Evolutionary conservation across 2,329 filamentous ascomycete species (phyloP).

Genomic region (Xylariomycetidae sp.): DNA sequence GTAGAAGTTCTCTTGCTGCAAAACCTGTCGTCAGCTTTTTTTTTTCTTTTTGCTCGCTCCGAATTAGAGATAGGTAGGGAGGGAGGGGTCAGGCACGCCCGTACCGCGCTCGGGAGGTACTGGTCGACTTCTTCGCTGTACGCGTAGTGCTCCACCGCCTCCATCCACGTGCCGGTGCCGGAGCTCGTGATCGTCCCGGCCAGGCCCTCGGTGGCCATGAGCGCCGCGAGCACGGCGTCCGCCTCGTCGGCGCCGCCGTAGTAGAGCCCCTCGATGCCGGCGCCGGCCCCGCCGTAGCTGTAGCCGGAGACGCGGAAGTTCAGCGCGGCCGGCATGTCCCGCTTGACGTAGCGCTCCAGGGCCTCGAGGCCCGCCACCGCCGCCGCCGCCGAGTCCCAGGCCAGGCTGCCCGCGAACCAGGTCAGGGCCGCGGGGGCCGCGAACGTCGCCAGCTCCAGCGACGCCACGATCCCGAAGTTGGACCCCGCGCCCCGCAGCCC

Average conservation of each 20-base stretch:
- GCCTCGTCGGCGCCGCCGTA: constrained; percentile 28
- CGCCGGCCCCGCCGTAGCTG: constrained; percentile 21
- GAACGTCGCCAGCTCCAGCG: constrained; percentile 21
- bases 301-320: constrained; percentile 34
- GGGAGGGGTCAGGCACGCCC: too few species aligned
- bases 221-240: constrained; percentile 23
- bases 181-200: constrained; percentile 11
- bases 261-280: constrained; percentile 29
- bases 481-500: constrained; percentile 23
- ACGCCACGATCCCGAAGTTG: constrained; percentile 22
- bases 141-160: constrained; percentile 22
- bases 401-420: constrained; percentile 17
- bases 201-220: constrained; percentile 26
- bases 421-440: constrained; percentile 19
- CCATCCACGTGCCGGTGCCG: constrained; percentile 26
- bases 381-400: constrained; percentile 14
- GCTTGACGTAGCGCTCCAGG: constrained; percentile 15
- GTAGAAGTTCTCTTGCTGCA: constrained; percentile 35
- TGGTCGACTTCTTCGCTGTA: constrained; percentile 16
- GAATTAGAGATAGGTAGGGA: constrained; percentile 4
- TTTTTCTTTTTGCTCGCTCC: background rate
- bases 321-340: constrained; percentile 31
- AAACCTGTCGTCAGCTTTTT: background rate
- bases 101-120: constrained; percentile 14
- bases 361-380: constrained; percentile 42